These are phyloP conservation scores for Huiozyma naganishii DNA, from an alignment of 805 yeast species.

Conservation along the genomic window DNA sequence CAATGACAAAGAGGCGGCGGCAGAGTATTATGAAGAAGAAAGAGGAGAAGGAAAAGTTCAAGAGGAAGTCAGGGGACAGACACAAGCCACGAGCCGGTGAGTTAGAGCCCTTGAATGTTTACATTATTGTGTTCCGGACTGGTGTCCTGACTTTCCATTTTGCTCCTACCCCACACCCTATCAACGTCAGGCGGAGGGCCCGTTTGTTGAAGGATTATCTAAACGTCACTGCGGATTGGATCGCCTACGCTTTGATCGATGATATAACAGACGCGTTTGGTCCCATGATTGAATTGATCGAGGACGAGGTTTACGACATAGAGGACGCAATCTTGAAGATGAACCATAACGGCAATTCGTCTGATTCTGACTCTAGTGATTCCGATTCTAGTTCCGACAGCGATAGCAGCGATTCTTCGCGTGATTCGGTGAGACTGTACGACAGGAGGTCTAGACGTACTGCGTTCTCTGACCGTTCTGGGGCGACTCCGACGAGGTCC, in stretches of 20 bases:
- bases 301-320: conserved; percentile 87
- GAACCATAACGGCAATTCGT: conserved; percentile 55
- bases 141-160: conserved; percentile 92
- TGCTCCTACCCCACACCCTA: conserved; percentile 91
- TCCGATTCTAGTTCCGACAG: conserved; percentile 6
- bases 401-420: neutral
- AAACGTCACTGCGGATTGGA: conserved; percentile 91
- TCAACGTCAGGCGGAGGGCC: conserved; percentile 89
- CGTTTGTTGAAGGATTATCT: conserved; percentile 77
- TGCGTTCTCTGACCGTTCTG: conserved; percentile 1
- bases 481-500: conserved; percentile 5
- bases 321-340: conserved; percentile 83
- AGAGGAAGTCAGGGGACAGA: conserved; percentile 36
- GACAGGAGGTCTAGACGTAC: conserved; percentile 1
- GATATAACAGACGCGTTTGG: conserved; percentile 97
- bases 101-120: conserved; percentile 82
- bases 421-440: conserved; percentile 9
- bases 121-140: conserved; percentile 79
- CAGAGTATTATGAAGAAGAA: conserved; percentile 13
- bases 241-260: conserved; percentile 90
- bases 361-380: conserved; percentile 28
- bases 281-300: conserved; percentile 89
- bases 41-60: conserved; percentile 30
- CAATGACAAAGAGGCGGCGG: conserved; percentile 8
- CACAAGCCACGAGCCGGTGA: conserved; percentile 40